These are phyloP conservation scores for Septoria linicola DNA, from an alignment of 2,329 filamentous ascomycete species.

Conservation along the genomic window DNA sequence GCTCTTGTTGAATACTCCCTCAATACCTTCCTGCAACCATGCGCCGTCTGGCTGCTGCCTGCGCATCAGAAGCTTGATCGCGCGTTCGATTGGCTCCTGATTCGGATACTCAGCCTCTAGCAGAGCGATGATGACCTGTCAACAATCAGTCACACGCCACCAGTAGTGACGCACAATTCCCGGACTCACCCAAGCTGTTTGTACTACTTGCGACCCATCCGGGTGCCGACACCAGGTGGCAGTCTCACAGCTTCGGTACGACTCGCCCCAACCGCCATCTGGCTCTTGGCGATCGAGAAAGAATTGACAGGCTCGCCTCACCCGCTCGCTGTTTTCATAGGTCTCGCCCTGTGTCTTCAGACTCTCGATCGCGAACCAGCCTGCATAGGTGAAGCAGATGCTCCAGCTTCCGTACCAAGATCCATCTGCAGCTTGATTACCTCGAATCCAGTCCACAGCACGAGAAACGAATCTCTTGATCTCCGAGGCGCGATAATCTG, in stretches of 20 bases:
- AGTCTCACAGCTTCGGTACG: slow-evolving; percentile 80
- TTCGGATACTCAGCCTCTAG: slow-evolving; percentile 82
- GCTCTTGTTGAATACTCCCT: slow-evolving; percentile 97
- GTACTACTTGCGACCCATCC: slow-evolving; percentile 80
- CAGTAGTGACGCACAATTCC: slow-evolving; percentile 60
- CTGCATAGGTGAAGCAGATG: slow-evolving; percentile 96
- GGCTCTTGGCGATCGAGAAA: slow-evolving; percentile 77
- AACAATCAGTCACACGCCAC: slow-evolving; percentile 24
- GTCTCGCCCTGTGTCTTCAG: slow-evolving; percentile 78
- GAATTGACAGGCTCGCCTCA: slow-evolving; percentile 79
- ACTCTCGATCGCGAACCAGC: slow-evolving; percentile 92
- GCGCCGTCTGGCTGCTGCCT: slow-evolving; percentile 86
- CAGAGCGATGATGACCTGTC: slow-evolving; percentile 58
- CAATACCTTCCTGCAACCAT: slow-evolving; percentile 93
- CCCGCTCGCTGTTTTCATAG: slow-evolving; percentile 69
- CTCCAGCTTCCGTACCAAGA: slow-evolving; percentile 98
- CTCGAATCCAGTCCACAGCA: slow-evolving; percentile 80
- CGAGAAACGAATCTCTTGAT: slow-evolving; percentile 70
- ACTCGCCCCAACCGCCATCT: slow-evolving; percentile 96
- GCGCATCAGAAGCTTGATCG: slow-evolving; percentile 76
- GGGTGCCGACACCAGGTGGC: slow-evolving; percentile 71
- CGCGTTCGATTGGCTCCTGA: slow-evolving; percentile 67
- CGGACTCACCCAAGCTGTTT: slow-evolving; percentile 81
- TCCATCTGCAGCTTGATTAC: slow-evolving; percentile 74
- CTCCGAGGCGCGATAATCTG: slow-evolving; percentile 73